Conservation (phyloP, 2,329 filamentous ascomycete species). For the Neurospora crassa region DNA sequence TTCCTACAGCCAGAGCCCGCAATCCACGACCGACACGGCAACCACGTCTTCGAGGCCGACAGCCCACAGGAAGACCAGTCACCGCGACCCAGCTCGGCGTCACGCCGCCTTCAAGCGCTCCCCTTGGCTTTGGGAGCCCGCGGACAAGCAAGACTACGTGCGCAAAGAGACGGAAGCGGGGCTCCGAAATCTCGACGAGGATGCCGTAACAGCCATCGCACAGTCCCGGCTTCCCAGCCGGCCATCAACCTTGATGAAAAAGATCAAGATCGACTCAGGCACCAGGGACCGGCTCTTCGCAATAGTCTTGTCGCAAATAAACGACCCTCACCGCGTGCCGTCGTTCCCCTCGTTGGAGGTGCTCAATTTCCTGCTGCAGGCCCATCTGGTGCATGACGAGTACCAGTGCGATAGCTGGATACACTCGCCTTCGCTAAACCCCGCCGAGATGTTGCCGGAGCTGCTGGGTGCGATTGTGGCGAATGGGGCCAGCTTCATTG, state of each 20-base stretch:
- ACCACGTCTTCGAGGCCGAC: constrained; percentile 14
- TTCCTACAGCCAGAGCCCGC: constrained; percentile 19
- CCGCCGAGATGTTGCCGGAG: constrained; percentile 16
- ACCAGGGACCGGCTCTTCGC: constrained; percentile 21
- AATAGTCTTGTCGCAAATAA: constrained; percentile 17
- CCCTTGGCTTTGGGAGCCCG: constrained; percentile 26
- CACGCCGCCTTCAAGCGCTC: constrained; percentile 26
- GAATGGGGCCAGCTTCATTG: constrained; percentile 19
- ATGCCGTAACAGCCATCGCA: constrained; percentile 2
- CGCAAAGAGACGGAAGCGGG: constrained; percentile 17
- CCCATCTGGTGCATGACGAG: constrained; percentile 21
- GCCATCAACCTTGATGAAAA: constrained; percentile 3
- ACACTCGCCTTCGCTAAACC: constrained; percentile 19
- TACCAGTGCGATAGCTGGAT: constrained; percentile 20
- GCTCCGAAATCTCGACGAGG: constrained; percentile 16
- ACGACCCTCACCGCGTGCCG: constrained; percentile 14
- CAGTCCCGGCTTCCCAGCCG: neutral
- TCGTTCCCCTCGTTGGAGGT: constrained; percentile 21
- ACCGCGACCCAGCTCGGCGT: constrained; percentile 19
- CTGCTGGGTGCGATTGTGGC: constrained; percentile 18
- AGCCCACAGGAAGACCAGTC: neutral
- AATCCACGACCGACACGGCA: constrained; percentile 18
- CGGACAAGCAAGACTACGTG: constrained; percentile 20
- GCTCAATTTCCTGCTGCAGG: constrained; percentile 20
- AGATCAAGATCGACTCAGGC: constrained; percentile 14